phyloP scores from a whole-genome alignment of 2,329 filamentous ascomycete genomes.

The Arachnopeziza araneosa region DNA sequence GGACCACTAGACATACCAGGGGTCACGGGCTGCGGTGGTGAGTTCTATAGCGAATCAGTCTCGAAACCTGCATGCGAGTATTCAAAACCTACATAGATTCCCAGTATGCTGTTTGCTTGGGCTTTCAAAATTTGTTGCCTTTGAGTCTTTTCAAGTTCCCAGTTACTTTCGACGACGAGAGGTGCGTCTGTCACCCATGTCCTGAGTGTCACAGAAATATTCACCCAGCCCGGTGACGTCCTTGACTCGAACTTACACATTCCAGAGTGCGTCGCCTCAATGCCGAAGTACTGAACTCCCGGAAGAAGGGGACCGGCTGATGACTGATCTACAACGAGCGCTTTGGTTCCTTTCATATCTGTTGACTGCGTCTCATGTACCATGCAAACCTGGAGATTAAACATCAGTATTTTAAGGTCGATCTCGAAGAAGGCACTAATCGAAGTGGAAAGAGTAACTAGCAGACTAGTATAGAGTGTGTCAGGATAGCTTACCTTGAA shows the following conservation, averaged over 20 bases:
- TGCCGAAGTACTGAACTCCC: slow-evolving; percentile 67
- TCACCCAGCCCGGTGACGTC: slow-evolving; percentile 55
- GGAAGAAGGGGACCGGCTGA: slow-evolving; percentile 66
- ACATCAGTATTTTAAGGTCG: not conserved
- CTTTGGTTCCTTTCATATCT: slow-evolving; percentile 56
- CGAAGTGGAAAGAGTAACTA: not conserved
- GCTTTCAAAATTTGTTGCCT: slow-evolving; percentile 20
- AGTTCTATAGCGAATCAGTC: not conserved
- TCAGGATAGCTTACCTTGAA: slow-evolving; percentile 44
- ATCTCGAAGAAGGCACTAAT: not conserved
- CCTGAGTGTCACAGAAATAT: slow-evolving; percentile 28
- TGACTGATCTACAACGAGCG: slow-evolving; percentile 62
- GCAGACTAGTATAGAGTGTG: not conserved
- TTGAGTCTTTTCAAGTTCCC: slow-evolving; percentile 21
- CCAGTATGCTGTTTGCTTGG: slow-evolving; percentile 24
- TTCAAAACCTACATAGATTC: slow-evolving; percentile 14
- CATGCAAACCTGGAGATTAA: slow-evolving; percentile 31
- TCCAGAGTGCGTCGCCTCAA: slow-evolving; percentile 63
- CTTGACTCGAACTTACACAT: slow-evolving; percentile 68
- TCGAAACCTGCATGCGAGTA: not conserved
- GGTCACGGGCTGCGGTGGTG: not conserved
- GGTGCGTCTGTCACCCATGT: slow-evolving; percentile 24
- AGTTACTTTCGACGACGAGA: slow-evolving; percentile 19
- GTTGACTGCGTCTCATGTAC: slow-evolving; percentile 68
- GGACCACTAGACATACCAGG: slow-evolving; percentile 8